These are phyloP conservation scores for Trichothecium roseum DNA, from an alignment of 2,329 filamentous ascomycete genomes.

Conservation along the genomic window DNA sequence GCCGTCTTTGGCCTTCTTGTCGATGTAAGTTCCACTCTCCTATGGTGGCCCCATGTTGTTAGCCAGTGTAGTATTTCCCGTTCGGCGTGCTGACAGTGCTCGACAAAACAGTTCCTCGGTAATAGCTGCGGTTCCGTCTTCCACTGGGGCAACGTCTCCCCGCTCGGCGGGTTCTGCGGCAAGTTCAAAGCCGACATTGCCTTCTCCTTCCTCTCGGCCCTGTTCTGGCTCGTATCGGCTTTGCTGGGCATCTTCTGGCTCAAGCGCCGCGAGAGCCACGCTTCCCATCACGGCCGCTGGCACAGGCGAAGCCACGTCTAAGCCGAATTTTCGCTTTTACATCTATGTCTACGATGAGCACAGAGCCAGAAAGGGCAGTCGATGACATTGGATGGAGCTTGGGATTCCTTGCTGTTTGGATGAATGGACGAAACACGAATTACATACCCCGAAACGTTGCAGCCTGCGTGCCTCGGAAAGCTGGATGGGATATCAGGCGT, in stretches of 20 bases:
- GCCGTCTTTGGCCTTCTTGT: slow-evolving; percentile 57
- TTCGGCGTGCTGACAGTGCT: slow-evolving; percentile 15
- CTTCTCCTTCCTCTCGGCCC: slow-evolving; percentile 60
- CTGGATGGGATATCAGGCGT: no score
- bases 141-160: slow-evolving; percentile 45
- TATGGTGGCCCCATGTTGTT: no score
- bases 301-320: slow-evolving; percentile 32
- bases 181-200: slow-evolving; percentile 63
- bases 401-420: no score
- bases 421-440: no score
- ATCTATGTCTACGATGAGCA: no score
- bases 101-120: slow-evolving; percentile 21
- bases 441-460: no score
- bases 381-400: no score
- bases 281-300: slow-evolving; percentile 25
- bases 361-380: no score
- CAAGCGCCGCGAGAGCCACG: slow-evolving; percentile 25
- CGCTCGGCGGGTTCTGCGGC: slow-evolving; percentile 44
- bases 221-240: slow-evolving; percentile 58
- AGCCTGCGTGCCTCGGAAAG: no score
- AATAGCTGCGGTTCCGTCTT: slow-evolving; percentile 43
- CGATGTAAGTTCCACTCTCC: slow-evolving; percentile 33
- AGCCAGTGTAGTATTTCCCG: not conserved
- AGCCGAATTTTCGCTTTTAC: no score
- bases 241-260: slow-evolving; percentile 47